Evolutionary conservation across 2,329 filamentous ascomycete species (phyloP).

Genomic region (Colletotrichum theobromicola): DNA sequence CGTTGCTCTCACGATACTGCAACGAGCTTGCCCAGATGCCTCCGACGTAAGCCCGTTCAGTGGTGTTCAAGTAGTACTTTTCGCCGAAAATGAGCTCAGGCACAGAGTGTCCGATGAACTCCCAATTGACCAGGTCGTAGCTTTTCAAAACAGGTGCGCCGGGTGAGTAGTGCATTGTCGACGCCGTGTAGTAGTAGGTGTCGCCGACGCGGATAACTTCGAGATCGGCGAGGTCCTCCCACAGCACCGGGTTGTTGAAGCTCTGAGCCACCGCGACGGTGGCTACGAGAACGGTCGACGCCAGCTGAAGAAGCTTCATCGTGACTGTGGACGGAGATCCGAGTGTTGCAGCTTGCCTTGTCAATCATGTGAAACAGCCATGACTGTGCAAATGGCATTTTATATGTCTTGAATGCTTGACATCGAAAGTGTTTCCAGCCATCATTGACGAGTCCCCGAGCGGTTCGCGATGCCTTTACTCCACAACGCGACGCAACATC

Average conservation of each 20-base stretch:
- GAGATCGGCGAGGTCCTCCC: conserved; percentile 55
- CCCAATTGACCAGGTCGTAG: conserved; percentile 53
- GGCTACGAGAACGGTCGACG: not conserved
- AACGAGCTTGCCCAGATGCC: conserved; percentile 61
- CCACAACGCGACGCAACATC: not conserved
- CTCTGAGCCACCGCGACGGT: not conserved
- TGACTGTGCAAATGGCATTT: not conserved
- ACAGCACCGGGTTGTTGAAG: conserved; percentile 54
- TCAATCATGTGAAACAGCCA: not conserved
- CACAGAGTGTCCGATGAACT: conserved; percentile 39
- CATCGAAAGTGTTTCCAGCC: too few species aligned
- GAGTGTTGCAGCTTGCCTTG: not conserved
- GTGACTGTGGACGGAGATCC: not conserved
- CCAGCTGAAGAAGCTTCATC: not conserved
- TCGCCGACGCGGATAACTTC: conserved; percentile 46
- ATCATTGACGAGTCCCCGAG: not conserved
- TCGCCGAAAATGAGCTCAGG: conserved; percentile 44
- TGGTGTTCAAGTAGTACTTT: conserved; percentile 48
- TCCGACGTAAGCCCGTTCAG: conserved; percentile 49
- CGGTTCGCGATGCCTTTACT: not conserved
- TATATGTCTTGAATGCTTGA: not conserved
- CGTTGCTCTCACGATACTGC: conserved; percentile 23
- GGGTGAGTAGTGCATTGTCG: conserved; percentile 54
- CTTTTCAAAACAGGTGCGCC: conserved; percentile 55
- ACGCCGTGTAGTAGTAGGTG: conserved; percentile 54